Conservation (phyloP, 176 grass and related monocot genomes). For the Avena atlantica region DNA sequence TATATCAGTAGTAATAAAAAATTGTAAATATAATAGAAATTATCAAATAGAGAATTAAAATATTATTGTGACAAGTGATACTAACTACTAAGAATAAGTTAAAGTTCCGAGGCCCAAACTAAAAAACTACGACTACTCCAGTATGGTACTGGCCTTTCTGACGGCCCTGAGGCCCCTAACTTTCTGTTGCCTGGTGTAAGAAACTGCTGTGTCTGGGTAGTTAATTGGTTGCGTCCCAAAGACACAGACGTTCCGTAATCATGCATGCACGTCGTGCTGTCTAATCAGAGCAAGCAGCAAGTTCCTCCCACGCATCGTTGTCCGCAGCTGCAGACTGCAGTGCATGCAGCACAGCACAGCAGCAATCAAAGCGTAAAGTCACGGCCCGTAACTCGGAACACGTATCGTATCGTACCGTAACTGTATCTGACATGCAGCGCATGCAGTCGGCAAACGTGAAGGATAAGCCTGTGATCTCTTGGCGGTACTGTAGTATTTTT, state of each 20-base stretch:
- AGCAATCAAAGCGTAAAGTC: slow-evolving; percentile 6
- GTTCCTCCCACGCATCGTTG: neutral
- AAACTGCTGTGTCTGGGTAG: neutral
- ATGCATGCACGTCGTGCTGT: slow-evolving; percentile 21
- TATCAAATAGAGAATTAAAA: no score
- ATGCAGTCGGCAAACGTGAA: neutral
- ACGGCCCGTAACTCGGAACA: neutral
- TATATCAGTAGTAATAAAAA: no score
- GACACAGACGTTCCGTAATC: neutral
- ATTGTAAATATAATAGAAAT: no score
- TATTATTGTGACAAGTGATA: neutral
- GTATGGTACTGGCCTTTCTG: neutral
- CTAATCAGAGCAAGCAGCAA: neutral
- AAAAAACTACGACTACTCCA: neutral
- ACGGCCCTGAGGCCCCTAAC: no score
- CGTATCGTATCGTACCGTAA: neutral
- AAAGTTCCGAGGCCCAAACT: neutral
- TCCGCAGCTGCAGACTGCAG: neutral
- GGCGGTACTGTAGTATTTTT: neutral
- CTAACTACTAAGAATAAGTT: neutral
- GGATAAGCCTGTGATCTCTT: slow-evolving; percentile 15
- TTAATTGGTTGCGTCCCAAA: neutral
- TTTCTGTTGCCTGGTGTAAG: slow-evolving; percentile 7
- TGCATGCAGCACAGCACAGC: neutral
- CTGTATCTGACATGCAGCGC: neutral